Conservation (phyloP, 78 protist genomes). For the Neovahlkampfia damariscottae region DNA sequence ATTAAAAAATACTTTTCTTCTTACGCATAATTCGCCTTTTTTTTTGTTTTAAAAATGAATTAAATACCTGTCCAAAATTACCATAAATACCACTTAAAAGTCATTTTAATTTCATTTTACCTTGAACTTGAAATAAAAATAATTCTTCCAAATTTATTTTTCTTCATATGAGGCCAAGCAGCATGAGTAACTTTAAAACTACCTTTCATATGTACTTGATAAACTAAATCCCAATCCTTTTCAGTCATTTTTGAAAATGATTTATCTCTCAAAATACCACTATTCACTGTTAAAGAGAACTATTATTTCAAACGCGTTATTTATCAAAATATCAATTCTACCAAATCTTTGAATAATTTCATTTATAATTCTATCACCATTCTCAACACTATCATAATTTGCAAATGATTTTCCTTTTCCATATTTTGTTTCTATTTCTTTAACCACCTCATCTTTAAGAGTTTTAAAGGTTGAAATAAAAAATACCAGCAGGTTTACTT, state of each 20-base stretch:
- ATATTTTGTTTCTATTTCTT: conserved; percentile 43
- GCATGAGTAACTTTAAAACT: conserved; percentile 55
- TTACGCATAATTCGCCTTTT: too few relatives aligned
- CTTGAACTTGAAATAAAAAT: conserved; percentile 61
- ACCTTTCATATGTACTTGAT: conserved; percentile 60
- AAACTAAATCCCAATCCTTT: conserved; percentile 56
- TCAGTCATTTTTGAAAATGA: conserved; percentile 54
- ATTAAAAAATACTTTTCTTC: too few relatives aligned
- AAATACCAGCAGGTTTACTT: conserved; percentile 57
- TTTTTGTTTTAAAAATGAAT: too few relatives aligned
- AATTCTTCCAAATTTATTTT: conserved; percentile 58
- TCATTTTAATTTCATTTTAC: too few relatives aligned
- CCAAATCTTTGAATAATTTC: conserved; percentile 62
- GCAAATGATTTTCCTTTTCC: conserved; percentile 69
- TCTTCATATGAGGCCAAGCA: conserved; percentile 58
- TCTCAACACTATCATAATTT: conserved; percentile 61
- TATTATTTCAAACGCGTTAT: too few relatives aligned
- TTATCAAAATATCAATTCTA: conserved; percentile 63
- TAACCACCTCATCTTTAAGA: conserved; percentile 66
- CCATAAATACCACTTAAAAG: conserved; percentile 73
- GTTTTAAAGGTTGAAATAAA: too few relatives aligned
- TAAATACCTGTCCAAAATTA: conserved; percentile 74
- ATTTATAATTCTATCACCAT: conserved; percentile 50
- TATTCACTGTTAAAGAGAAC: not conserved
- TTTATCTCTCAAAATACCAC: conserved; percentile 64